Base-by-base conservation (phyloP, 2,329 filamentous ascomycete genomes). In the Escovopsis weberi region DNA sequence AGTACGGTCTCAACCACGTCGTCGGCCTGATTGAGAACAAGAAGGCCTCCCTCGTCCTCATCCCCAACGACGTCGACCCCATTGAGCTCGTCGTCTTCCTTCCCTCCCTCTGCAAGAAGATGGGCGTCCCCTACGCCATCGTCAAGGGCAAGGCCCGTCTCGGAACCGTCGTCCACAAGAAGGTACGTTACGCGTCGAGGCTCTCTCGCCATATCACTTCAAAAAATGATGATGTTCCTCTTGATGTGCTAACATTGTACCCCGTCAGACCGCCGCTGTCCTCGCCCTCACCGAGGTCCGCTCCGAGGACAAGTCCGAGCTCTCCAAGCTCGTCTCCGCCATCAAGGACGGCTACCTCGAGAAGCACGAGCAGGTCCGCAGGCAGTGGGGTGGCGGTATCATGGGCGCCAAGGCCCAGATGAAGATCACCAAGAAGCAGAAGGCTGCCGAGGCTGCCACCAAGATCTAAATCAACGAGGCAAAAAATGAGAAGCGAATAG, bases 1-100 rank as follows among this genome's bases (percentile, higher is more conserved):
- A 98, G 82, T 98, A 95, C 72, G 91, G 91, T 75, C 82, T 98
- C 61, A 98, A 98, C 83, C 91, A 98, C 78, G 91, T 98, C 54
- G 87, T 94, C 55, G 87, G 85, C 55, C 78, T 94, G 58, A 85
- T 94, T 59, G 87, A 94, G 82, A 95, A 95, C 80, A 98, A 98
- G 86, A 98, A 98, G 83, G 89, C 91, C 54, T 81, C 85, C 51
- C 80, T 98, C 53, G 93, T 98, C 64, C 81, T 98, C 58, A 98
- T 98, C 66, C 85, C 91, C 68, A 94, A 98, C 75, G 91, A 98
- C 65, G 93, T 98, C 59, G 91, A 98, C 78, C 91, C 91, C 60
- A 98, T 98, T 64, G 91, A 98, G 80, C 74, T 98, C 59, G 93
- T 98, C 62, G 86, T 98, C 70, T 98, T 94, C 84, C 80, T 98